phyloP scores from a whole-genome alignment of 352 stramenopile species.

The Peronospora farinosa region DNA sequence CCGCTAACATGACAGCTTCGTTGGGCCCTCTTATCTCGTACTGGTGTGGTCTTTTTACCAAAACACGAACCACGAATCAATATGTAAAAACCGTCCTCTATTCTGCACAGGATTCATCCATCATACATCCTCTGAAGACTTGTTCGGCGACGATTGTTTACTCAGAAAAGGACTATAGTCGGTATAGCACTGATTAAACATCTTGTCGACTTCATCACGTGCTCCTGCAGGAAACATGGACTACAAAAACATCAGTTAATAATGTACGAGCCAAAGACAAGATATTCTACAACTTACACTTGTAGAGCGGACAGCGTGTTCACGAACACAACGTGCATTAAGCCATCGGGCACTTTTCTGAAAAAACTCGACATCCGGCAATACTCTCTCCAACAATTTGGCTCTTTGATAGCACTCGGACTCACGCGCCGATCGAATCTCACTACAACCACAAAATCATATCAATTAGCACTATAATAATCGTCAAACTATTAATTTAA shows the following conservation, averaged over 20 bases:
- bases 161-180: slow-evolving; percentile 58
- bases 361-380: slow-evolving; percentile 61
- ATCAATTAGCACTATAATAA: slow-evolving; percentile 1
- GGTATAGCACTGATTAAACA: slow-evolving; percentile 71
- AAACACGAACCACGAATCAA: too few relatives aligned
- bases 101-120: slow-evolving; percentile 17
- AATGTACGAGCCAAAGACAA: too few relatives aligned
- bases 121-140: slow-evolving; percentile 1
- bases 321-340: slow-evolving; percentile 59
- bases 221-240: slow-evolving; percentile 76
- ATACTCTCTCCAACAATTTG: slow-evolving; percentile 44
- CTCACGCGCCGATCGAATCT: slow-evolving; percentile 75
- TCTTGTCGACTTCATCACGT: slow-evolving; percentile 58
- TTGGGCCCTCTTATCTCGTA: background rate
- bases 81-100: slow-evolving; percentile 10
- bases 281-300: slow-evolving; percentile 28
- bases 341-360: slow-evolving; percentile 54
- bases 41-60: too few relatives aligned
- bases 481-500: background rate
- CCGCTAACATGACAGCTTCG: background rate
- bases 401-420: slow-evolving; percentile 81
- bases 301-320: slow-evolving; percentile 70
- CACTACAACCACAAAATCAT: slow-evolving; percentile 27
- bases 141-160: slow-evolving; percentile 4
- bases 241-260: slow-evolving; percentile 20